Percentiles rank a stretch among this genome's conserved stretches.
phyloP scores from a whole-genome alignment of 164 flowering plant genomes.

The Vitis labrusca region DNA sequence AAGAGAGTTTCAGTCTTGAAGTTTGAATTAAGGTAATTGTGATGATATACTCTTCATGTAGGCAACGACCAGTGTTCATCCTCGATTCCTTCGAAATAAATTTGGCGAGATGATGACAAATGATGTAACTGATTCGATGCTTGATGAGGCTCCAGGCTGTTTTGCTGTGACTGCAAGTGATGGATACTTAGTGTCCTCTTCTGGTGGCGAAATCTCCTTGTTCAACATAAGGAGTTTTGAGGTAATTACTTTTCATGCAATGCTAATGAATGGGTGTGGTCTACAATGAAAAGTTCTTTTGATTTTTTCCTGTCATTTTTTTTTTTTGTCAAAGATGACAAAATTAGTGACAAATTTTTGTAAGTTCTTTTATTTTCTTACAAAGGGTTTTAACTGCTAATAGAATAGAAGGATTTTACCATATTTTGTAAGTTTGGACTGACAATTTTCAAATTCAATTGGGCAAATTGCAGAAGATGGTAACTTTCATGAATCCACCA shows the following conservation, averaged over 20 bases:
- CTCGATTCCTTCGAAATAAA: constrained; percentile 17
- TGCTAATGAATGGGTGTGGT: no score
- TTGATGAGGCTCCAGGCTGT: constrained; percentile 28
- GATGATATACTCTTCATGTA: neutral
- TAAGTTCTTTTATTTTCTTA: no score
- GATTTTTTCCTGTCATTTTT: neutral
- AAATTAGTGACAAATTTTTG: no score
- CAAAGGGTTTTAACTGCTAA: no score
- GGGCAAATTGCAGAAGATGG: constrained; percentile 21
- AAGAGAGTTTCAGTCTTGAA: neutral
- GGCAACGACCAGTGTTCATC: constrained; percentile 19
- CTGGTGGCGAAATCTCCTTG: constrained; percentile 39
- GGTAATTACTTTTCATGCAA: constrained; percentile 11
- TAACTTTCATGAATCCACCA: constrained; percentile 27
- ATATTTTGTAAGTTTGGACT: neutral
- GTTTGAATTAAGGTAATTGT: neutral
- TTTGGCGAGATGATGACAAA: constrained; percentile 23
- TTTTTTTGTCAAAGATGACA: no score
- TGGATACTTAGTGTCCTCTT: constrained; percentile 35
- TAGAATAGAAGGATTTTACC: no score
- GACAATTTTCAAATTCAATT: neutral
- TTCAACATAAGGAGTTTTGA: constrained; percentile 34
- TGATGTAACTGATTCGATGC: constrained; percentile 16
- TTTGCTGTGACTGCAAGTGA: constrained; percentile 40
- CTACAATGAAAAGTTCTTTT: neutral